Evolutionary conservation across 2,329 filamentous ascomycete species (phyloP).

Genomic region (Dactylellina parvicollis): DNA sequence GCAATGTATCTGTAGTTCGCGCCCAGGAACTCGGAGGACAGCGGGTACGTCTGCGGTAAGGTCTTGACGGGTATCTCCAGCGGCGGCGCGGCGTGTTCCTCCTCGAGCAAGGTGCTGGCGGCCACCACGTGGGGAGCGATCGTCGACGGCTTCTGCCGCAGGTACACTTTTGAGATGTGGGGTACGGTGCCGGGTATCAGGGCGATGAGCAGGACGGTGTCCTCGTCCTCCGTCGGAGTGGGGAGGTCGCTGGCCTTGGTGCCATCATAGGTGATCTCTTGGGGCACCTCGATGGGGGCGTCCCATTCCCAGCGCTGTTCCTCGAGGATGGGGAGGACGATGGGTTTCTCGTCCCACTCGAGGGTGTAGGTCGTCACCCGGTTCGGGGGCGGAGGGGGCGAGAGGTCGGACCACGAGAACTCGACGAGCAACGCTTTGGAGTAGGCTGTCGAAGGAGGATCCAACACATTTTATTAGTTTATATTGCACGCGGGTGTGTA

Average conservation of each 20-base stretch:
- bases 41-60: conserved; percentile 46
- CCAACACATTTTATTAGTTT: conserved; percentile 15
- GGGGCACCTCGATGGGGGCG: conserved; percentile 48
- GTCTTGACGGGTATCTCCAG: conserved; percentile 51
- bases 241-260: conserved; percentile 39
- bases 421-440: conserved; percentile 52
- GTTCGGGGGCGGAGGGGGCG: conserved; percentile 43
- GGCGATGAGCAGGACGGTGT: conserved; percentile 46
- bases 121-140: conserved; percentile 30
- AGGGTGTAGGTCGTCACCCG: conserved; percentile 47
- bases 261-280: conserved; percentile 49
- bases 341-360: conserved; percentile 53
- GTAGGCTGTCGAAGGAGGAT: conserved; percentile 27
- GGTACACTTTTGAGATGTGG: conserved; percentile 51
- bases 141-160: conserved; percentile 39
- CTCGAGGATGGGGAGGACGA: conserved; percentile 49
- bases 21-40: conserved; percentile 50
- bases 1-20: conserved; percentile 52
- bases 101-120: conserved; percentile 8
- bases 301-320: conserved; percentile 53
- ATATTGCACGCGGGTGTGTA: not conserved
- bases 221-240: conserved; percentile 49
- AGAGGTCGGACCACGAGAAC: conserved; percentile 52
- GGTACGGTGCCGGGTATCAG: conserved; percentile 51
- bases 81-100: conserved; percentile 26